A percentile compares a stretch with the other conserved stretches of the same genome.
Conservation (phyloP, 2,329 filamentous ascomycete genomes). For the Ceratocystis variospora region DNA sequence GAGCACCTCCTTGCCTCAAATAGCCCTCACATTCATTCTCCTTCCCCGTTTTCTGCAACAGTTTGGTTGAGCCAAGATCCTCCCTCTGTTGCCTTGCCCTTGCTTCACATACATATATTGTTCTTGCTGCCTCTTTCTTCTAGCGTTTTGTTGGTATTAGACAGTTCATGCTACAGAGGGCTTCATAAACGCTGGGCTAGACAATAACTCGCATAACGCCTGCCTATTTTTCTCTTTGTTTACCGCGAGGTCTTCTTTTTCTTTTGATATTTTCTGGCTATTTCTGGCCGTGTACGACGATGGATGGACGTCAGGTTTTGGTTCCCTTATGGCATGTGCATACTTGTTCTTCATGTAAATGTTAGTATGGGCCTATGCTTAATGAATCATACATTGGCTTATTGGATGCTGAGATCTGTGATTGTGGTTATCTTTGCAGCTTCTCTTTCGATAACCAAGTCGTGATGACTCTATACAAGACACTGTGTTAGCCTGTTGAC, state of each 20-base stretch:
- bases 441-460: too few species aligned
- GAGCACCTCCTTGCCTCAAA: too few species aligned
- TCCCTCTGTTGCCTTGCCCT: background rate
- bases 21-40: background rate
- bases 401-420: too few species aligned
- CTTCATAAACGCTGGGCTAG: background rate
- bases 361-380: too few species aligned
- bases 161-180: background rate
- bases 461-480: too few species aligned
- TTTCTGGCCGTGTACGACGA: background rate
- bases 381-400: too few species aligned
- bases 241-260: background rate
- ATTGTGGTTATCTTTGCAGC: too few species aligned
- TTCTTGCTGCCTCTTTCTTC: background rate
- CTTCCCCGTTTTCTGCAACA: background rate
- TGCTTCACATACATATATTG: background rate
- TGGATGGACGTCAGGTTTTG: too few species aligned
- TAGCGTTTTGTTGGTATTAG: constrained; percentile 24
- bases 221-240: background rate
- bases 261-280: background rate
- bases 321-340: too few species aligned
- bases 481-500: too few species aligned
- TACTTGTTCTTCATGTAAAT: too few species aligned
- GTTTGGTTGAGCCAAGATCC: background rate
- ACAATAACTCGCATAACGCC: background rate